Evolutionary conservation across 2,329 filamentous ascomycete species (phyloP), one percentile per base, ranked within the genome.

Genomic region (Nannizzia gypsea): DNA sequence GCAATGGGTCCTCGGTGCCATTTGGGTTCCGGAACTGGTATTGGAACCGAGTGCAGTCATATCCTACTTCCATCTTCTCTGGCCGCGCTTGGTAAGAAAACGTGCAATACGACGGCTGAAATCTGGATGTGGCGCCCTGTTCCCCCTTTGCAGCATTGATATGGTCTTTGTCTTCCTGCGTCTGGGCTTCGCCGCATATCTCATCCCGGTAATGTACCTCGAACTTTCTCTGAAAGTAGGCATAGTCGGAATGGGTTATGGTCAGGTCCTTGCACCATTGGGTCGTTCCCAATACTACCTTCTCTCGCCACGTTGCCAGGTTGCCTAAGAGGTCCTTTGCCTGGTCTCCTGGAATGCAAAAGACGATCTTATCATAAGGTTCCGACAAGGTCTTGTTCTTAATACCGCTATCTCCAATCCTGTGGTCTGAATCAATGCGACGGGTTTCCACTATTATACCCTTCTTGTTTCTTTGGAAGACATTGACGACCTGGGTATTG

Each of bases 31-130:
- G 82, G 63, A 90, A 86, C 67, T 89, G 86, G 50, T 84, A 79
- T 69, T 90, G 86, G 71, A 89, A 89, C 69, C 88, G 87, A 40
- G 83, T 86, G 73, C 84, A 87, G 70, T 90, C 85, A 71, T 89
- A 90, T 60, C 81, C 85, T 78, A 76, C 83, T 68, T 82, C 81
- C 38, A 78, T 79, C 69, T 83, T 83, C 2, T 75, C 77, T 6
- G 73, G 73, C 63, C 81, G 80, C 20, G 76, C 65, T 0, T 72
- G 71, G 66, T 83, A 83, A 64, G 77, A 79, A 60, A 83, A 81
- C 65, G 81, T 84, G 65, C 80, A 78, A 70, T 83, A 84, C 80
- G 83, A 83, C 36, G 81, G 80, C 59, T 79, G 78, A 73, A 82
- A 84, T 9, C 72, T 70, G 5, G 64, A 60, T 65, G 69, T 69